Conservation (phyloP, 306 rosid genomes). For the Geum urbanum region DNA sequence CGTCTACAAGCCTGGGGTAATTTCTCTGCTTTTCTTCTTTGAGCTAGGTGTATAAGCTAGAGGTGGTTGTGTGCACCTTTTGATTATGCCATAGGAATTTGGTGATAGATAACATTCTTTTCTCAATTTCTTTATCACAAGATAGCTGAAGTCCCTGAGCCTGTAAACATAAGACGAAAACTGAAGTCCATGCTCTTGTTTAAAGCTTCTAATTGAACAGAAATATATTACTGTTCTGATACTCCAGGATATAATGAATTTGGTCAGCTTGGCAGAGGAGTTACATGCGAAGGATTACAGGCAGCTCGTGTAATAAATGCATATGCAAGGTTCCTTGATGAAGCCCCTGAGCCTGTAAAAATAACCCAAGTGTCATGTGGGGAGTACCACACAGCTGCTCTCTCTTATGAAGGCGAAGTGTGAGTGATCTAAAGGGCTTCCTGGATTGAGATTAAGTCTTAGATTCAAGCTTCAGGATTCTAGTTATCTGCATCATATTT, state of each 20-base stretch:
- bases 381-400: slow-evolving; percentile 94
- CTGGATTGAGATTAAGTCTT: slow-evolving; percentile 59
- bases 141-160: neutral
- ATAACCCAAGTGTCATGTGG: slow-evolving; percentile 92
- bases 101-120: slow-evolving; percentile 1
- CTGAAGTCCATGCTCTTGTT: slow-evolving; percentile 16
- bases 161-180: too few species aligned
- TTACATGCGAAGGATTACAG: slow-evolving; percentile 93
- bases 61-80: neutral
- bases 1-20: slow-evolving; percentile 91
- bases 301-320: slow-evolving; percentile 69
- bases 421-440: slow-evolving; percentile 73
- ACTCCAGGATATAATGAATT: slow-evolving; percentile 93
- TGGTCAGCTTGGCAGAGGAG: slow-evolving; percentile 97
- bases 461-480: slow-evolving; percentile 51
- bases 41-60: neutral
- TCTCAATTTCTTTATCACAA: neutral
- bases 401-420: slow-evolving; percentile 92
- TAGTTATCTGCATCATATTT: slow-evolving; percentile 60
- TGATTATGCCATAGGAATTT: neutral
- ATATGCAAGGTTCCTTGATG: slow-evolving; percentile 88
- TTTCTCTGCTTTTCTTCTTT: slow-evolving; percentile 21
- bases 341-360: slow-evolving; percentile 89
- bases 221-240: slow-evolving; percentile 43
- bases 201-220: slow-evolving; percentile 28